These are phyloP conservation scores for Saccharomyces jurei DNA, from an alignment of 805 yeast genomes.

Conservation along the genomic window DNA sequence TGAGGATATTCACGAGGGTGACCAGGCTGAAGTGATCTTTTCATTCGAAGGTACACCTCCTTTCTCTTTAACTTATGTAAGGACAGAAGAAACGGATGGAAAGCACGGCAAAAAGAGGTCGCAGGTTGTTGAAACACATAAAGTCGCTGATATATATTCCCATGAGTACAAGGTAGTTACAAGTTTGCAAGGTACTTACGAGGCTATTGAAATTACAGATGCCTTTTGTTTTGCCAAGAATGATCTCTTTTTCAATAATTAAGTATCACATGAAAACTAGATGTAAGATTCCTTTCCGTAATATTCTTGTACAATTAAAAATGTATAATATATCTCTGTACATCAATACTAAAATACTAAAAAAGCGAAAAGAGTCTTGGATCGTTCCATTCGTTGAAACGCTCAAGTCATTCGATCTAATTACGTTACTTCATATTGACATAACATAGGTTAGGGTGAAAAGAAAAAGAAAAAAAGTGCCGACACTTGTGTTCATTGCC, in stretches of 20 bases:
- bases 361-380: not conserved
- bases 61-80: slow-evolving; percentile 72
- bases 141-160: slow-evolving; percentile 54
- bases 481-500: not conserved
- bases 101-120: slow-evolving; percentile 38
- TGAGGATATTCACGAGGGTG: slow-evolving; percentile 90
- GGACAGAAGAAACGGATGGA: slow-evolving; percentile 47
- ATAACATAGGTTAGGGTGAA: not conserved
- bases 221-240: slow-evolving; percentile 58
- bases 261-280: not conserved
- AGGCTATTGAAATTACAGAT: slow-evolving; percentile 84
- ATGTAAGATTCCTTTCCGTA: not conserved
- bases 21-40: slow-evolving; percentile 79
- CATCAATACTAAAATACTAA: not conserved
- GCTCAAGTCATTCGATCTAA: too few species aligned
- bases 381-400: not conserved
- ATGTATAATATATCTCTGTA: not conserved
- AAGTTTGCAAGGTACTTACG: slow-evolving; percentile 86
- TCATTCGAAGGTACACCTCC: slow-evolving; percentile 86
- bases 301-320: not conserved
- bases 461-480: not conserved
- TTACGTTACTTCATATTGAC: not conserved
- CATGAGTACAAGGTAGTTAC: slow-evolving; percentile 66
- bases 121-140: slow-evolving; percentile 53
- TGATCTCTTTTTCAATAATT: slow-evolving; percentile 28